A percentile compares a stretch with the other conserved stretches of the same genome.
These are phyloP conservation scores for Primulina huaijiensis DNA, from an alignment of 257 asterid species.

Conservation along the genomic window DNA sequence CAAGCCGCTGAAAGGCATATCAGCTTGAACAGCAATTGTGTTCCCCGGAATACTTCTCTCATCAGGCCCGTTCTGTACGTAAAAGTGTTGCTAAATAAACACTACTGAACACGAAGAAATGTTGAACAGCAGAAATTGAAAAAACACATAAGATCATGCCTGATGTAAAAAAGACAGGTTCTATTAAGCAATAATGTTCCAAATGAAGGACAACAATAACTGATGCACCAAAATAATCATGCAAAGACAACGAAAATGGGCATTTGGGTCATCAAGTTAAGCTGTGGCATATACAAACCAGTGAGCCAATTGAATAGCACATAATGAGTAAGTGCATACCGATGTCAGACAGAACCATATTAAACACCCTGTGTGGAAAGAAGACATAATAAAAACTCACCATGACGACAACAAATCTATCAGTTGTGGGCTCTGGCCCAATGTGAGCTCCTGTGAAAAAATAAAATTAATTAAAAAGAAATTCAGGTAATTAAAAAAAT, in stretches of 20 bases:
- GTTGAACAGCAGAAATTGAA: slow-evolving; percentile 12
- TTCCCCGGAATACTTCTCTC: slow-evolving; percentile 97
- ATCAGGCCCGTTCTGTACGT: slow-evolving; percentile 80
- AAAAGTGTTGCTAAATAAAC: slow-evolving; percentile 14
- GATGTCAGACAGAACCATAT: slow-evolving; percentile 18
- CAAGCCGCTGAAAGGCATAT: slow-evolving; percentile 91
- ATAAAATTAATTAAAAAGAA: slow-evolving; percentile 2
- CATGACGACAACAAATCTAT: slow-evolving; percentile 98
- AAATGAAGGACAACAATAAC: not conserved
- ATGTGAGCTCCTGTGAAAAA: slow-evolving; percentile 81
- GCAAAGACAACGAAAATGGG: not conserved
- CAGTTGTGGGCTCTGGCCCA: slow-evolving; percentile 99
- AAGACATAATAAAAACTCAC: slow-evolving; percentile 35
- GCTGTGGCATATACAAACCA: not conserved
- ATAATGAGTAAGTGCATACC: slow-evolving; percentile 9
- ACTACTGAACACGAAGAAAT: slow-evolving; percentile 10
- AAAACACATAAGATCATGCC: not conserved
- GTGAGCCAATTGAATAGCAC: slow-evolving; percentile 2
- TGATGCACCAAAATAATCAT: not conserved
- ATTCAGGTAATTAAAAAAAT: not conserved
- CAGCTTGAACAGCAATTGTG: slow-evolving; percentile 94
- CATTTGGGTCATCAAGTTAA: not conserved
- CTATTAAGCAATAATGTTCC: not conserved
- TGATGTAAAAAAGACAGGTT: slow-evolving; percentile 8
- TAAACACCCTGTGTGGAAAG: not conserved